Conservation (phyloP, 2,329 filamentous ascomycete genomes). For the Cladobotryum mycophilum region DNA sequence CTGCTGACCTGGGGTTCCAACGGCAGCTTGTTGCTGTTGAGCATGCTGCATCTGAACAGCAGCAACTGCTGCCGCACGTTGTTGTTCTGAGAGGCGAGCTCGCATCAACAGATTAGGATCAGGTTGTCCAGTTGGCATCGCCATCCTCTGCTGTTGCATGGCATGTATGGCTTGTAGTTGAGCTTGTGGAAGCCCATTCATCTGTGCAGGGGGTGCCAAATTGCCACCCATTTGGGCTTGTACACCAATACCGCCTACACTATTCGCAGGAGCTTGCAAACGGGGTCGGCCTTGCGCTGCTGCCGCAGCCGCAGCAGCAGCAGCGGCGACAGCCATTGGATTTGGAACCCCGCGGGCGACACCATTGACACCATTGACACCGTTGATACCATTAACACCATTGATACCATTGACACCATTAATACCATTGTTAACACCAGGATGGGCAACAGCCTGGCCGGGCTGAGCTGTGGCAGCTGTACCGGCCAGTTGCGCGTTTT, state of each 20-base stretch:
- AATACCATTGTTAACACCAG: slow-evolving; percentile 22
- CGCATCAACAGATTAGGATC: slow-evolving; percentile 55
- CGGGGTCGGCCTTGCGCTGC: slow-evolving; percentile 40
- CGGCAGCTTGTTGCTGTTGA: slow-evolving; percentile 25
- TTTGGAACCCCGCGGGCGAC: slow-evolving; percentile 35
- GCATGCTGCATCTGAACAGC: slow-evolving; percentile 43
- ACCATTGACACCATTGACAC: slow-evolving; percentile 21
- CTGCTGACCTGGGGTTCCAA: slow-evolving; percentile 27
- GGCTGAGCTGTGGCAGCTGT: slow-evolving; percentile 31
- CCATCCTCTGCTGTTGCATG: slow-evolving; percentile 50
- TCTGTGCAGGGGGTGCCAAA: slow-evolving; percentile 49
- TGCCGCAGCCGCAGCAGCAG: slow-evolving; percentile 32
- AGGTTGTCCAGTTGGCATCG: slow-evolving; percentile 35
- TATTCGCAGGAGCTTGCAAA: slow-evolving; percentile 47
- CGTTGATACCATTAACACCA: slow-evolving; percentile 21
- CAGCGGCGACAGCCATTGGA: slow-evolving; percentile 37
- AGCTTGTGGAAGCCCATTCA: slow-evolving; percentile 62
- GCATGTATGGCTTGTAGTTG: slow-evolving; percentile 56
- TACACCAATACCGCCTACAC: slow-evolving; percentile 41
- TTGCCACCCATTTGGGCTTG: slow-evolving; percentile 45
- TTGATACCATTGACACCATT: slow-evolving; percentile 22
- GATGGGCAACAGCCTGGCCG: slow-evolving; percentile 23
- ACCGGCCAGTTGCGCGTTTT: slow-evolving; percentile 40
- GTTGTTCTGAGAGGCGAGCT: slow-evolving; percentile 60
- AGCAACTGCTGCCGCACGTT: slow-evolving; percentile 33